phyloP scores from a whole-genome alignment of 1,284 basidiomycete genomes.

The Sporisorium iseilematis-ciliati region DNA sequence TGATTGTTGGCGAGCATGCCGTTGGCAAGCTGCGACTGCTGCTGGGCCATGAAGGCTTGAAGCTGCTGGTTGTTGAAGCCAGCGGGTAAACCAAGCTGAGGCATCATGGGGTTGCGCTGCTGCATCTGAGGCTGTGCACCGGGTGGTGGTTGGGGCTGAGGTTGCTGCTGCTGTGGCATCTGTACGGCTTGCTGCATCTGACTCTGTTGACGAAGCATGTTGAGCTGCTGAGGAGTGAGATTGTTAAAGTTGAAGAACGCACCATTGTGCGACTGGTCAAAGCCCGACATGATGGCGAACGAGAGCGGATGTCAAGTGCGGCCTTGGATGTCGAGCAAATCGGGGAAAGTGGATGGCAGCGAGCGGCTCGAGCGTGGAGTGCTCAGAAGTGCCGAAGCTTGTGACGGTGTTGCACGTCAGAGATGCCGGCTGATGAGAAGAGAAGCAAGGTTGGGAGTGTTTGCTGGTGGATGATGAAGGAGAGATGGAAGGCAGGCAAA shows the following conservation, averaged over 20 bases:
- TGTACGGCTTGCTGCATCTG: constrained; percentile 48
- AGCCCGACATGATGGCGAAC: constrained; percentile 47
- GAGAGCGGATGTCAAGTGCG: neutral
- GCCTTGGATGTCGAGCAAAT: neutral
- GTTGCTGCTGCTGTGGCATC: constrained; percentile 42
- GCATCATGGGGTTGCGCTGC: constrained; percentile 51
- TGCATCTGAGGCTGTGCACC: constrained; percentile 40
- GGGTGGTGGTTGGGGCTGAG: constrained; percentile 31
- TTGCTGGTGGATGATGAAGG: neutral
- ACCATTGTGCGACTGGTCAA: constrained; percentile 45
- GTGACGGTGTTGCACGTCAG: neutral
- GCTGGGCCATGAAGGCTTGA: constrained; percentile 46
- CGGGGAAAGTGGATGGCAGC: neutral
- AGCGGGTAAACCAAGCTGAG: constrained; percentile 41
- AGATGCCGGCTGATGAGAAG: neutral
- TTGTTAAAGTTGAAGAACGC: constrained; percentile 54
- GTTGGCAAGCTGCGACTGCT: constrained; percentile 43
- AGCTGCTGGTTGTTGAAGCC: constrained; percentile 56
- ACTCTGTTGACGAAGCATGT: constrained; percentile 49
- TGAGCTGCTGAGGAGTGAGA: constrained; percentile 51
- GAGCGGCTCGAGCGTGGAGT: neutral
- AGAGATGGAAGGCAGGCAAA: neutral
- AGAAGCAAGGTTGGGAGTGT: neutral
- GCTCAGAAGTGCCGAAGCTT: neutral
- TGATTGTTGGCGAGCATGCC: constrained; percentile 39